Evolutionary conservation across 2,329 filamentous ascomycete species (phyloP).

Genomic region (Aspergillus ustus): DNA sequence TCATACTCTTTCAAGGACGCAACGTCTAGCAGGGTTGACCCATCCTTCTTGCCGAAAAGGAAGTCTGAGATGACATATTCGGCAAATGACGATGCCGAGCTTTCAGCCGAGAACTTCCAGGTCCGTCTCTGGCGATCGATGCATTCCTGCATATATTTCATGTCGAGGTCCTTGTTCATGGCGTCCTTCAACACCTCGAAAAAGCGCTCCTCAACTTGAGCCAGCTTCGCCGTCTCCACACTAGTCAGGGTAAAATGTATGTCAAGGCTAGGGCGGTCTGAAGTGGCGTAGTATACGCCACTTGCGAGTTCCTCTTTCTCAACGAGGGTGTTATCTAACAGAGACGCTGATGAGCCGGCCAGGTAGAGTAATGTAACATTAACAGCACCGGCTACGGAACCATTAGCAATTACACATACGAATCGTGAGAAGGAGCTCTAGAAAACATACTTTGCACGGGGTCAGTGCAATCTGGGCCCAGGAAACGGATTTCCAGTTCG

Average conservation of each 20-base stretch:
- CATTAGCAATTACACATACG: slow-evolving; percentile 28
- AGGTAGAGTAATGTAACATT: slow-evolving; percentile 84
- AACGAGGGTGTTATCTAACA: slow-evolving; percentile 89
- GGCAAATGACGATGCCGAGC: slow-evolving; percentile 78
- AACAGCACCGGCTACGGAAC: slow-evolving; percentile 64
- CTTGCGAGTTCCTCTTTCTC: slow-evolving; percentile 92
- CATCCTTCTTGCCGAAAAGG: slow-evolving; percentile 84
- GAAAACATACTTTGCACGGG: slow-evolving; percentile 57
- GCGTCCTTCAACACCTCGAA: slow-evolving; percentile 83
- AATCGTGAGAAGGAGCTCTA: not conserved
- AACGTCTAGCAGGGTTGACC: slow-evolving; percentile 71
- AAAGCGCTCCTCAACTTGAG: slow-evolving; percentile 81
- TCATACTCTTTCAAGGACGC: slow-evolving; percentile 62
- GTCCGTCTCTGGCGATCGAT: slow-evolving; percentile 80
- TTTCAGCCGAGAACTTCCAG: slow-evolving; percentile 82
- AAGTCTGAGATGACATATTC: slow-evolving; percentile 89
- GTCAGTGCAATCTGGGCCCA: slow-evolving; percentile 82
- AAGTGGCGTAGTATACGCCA: slow-evolving; percentile 77
- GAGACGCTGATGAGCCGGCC: slow-evolving; percentile 87
- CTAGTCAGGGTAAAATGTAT: slow-evolving; percentile 86
- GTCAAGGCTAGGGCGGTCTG: slow-evolving; percentile 78
- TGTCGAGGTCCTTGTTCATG: slow-evolving; percentile 76
- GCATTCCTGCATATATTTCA: slow-evolving; percentile 88
- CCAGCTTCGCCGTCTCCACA: slow-evolving; percentile 84
- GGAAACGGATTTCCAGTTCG: slow-evolving; percentile 82